These are phyloP conservation scores for Fusarium temperatum DNA, from an alignment of 2,329 filamentous ascomycete species.

Conservation along the genomic window DNA sequence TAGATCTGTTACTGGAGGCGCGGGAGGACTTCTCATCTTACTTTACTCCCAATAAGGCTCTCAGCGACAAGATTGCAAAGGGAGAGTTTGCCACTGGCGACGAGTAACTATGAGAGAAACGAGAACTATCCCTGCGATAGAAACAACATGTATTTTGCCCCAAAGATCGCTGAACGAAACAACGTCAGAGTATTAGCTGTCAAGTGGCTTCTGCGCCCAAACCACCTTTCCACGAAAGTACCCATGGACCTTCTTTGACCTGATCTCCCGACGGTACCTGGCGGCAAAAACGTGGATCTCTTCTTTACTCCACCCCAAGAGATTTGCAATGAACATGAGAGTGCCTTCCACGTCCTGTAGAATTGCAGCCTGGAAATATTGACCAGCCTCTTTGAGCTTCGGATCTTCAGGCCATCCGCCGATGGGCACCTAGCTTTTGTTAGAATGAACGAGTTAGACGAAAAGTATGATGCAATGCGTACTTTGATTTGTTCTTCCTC, in stretches of 20 bases:
- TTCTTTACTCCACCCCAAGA: background rate
- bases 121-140: accelerated
- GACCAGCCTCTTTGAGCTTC: background rate
- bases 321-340: background rate
- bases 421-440: background rate
- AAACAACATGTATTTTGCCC: background rate
- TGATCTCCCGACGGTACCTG: background rate
- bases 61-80: slow-evolving; percentile 5
- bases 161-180: accelerated
- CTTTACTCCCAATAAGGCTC: background rate
- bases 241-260: background rate
- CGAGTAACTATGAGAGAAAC: background rate
- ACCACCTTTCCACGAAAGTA: slow-evolving; percentile 1
- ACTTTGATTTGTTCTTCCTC: background rate
- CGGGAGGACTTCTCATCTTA: background rate
- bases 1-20: background rate
- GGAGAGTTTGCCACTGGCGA: slow-evolving; percentile 5
- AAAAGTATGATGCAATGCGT: accelerated
- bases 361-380: slow-evolving; percentile 13
- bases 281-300: slow-evolving; percentile 6
- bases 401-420: slow-evolving; percentile 2
- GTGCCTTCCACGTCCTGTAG: background rate
- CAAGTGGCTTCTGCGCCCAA: background rate
- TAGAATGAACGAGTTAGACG: accelerated
- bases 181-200: accelerated